Evolutionary conservation across 2,329 filamentous ascomycete genomes (phyloP), one percentile per base, ranked within the genome.

Genomic region (Cladosporium cucumerinum): DNA sequence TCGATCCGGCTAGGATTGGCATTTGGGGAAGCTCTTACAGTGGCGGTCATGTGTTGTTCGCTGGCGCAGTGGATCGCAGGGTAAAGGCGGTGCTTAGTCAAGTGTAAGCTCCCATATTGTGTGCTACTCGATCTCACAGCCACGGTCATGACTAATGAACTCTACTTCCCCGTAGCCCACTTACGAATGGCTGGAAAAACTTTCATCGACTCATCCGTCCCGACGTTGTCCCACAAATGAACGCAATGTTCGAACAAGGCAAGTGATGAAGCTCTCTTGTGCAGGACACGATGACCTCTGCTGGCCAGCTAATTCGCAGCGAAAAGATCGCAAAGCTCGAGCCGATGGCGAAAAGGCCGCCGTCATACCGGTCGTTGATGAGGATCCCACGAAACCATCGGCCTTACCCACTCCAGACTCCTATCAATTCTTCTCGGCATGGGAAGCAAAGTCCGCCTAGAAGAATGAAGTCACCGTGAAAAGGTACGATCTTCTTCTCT

Each of bases 1-100:
- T 80, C 2, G 70, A 78, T 66, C 30, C 66, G 3, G 55, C 70
- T 12, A 74, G 70, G 46, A 75, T 80, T 60, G 77, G 72, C 16
- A 69, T 79, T 25, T 80, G 78, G 76, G 79, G 78, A 12, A 71
- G 66, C 57, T 73, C 73, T 12, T 76, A 77, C 66, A 74, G 72
- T 64, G 78, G 78, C 28, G 78, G 78, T n/a, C 74, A 80, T 70
- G 77, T 77, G 7, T 66, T 81, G 1, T 72, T 69, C 61, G 73
- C 79, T 52, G 78, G 72, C 25, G 78, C 79, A 18, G 70, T 74
- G 2, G 79, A 81, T 65, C 72, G 71, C 32, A 69, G 78, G 21
- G 76, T 81, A 52, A 80, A 80, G 65, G 77, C 72, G 18, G 78
- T 80, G 1, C 66, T 81, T 16, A 72, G 67, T 55, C 78, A 80